Evolutionary conservation across 805 yeast species (phyloP).

Genomic region (Myxozyma monticola): DNA sequence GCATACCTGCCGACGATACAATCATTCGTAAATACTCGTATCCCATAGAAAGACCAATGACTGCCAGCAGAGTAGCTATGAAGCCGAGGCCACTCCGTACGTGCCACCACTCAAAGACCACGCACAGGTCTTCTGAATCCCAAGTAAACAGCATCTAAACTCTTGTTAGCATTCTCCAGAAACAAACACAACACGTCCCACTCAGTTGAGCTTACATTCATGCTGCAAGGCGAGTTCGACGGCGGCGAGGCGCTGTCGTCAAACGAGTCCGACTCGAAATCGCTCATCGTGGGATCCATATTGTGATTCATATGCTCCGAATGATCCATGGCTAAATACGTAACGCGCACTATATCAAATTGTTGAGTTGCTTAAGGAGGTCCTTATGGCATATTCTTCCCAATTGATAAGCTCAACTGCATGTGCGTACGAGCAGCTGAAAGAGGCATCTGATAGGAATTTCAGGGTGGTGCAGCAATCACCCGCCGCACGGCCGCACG

Average conservation of each 20-base stretch:
- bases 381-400: no score
- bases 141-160: slow-evolving; percentile 69
- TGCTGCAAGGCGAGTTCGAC: no score
- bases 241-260: neutral
- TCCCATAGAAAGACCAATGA: slow-evolving; percentile 52
- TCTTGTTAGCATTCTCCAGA: neutral
- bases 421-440: no score
- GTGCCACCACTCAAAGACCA: slow-evolving; percentile 81
- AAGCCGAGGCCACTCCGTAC: slow-evolving; percentile 55
- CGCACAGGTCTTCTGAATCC: slow-evolving; percentile 71
- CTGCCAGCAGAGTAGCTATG: slow-evolving; percentile 51
- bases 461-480: no score
- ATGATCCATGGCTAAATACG: no score
- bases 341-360: no score
- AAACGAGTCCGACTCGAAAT: neutral
- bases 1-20: neutral
- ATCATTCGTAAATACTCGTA: slow-evolving; percentile 58
- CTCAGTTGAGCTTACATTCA: slow-evolving; percentile 7
- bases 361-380: no score
- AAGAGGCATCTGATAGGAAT: no score
- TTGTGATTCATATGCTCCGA: neutral
- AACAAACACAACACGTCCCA: neutral
- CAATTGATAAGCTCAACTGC: no score
- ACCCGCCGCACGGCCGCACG: no score
- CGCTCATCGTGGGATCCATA: neutral